A percentile compares a stretch with the other conserved stretches of the same genome.
Conservation (phyloP, 108 stramenopile genomes). For the Nitzschia sp. region DNA sequence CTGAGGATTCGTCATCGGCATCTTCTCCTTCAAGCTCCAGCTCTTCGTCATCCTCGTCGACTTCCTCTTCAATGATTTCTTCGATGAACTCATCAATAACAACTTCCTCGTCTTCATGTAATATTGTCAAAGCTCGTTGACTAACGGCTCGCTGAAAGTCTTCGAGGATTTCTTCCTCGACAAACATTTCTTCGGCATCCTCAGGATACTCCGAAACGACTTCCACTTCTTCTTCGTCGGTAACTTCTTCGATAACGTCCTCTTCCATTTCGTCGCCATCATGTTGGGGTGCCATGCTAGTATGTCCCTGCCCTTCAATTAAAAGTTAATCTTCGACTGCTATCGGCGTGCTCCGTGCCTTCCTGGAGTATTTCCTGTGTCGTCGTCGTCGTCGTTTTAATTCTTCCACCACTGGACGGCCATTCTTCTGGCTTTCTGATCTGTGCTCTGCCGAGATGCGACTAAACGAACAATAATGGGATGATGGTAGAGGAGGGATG, state of each 20-base stretch:
- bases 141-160: background rate
- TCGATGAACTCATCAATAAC: background rate
- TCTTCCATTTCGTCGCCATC: background rate
- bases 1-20: conserved; percentile 6
- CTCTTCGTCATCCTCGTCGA: conserved; percentile 2
- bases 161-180: background rate
- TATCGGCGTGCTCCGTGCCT: no score
- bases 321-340: no score
- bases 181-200: conserved; percentile 4
- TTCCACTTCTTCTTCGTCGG: background rate
- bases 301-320: no score
- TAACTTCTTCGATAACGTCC: background rate
- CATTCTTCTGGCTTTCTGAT: no score
- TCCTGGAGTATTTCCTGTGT: no score
- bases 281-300: no score
- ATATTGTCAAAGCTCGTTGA: background rate
- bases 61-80: background rate
- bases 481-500: no score
- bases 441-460: no score
- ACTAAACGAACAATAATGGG: no score
- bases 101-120: background rate
- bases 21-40: background rate
- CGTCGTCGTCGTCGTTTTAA: no score
- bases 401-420: no score
- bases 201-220: no score